Percentiles rank a stretch among this genome's conserved stretches.
These are phyloP conservation scores for Flaveria bidentis DNA, from an alignment of 129 eudicot genomes.

Conservation along the genomic window DNA sequence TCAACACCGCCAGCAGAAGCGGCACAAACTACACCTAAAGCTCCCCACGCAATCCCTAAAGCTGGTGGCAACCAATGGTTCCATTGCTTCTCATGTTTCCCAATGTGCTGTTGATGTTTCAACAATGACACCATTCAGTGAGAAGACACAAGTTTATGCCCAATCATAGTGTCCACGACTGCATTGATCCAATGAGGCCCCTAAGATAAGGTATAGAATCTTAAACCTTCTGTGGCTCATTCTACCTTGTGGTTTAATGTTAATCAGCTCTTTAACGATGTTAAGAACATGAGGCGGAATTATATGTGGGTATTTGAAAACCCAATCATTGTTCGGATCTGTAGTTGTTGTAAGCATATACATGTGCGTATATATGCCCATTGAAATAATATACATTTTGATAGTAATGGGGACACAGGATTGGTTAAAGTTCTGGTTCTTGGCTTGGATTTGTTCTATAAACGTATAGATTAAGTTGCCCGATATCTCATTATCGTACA, in stretches of 20 bases:
- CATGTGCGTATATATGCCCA: background rate
- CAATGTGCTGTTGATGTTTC: conserved; percentile 45
- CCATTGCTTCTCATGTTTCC: conserved; percentile 54
- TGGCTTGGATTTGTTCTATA: background rate
- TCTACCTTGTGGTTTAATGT: background rate
- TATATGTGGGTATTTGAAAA: conserved; percentile 10
- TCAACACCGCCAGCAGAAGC: conserved; percentile 31
- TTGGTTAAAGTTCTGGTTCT: background rate
- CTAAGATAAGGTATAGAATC: conserved; percentile 20
- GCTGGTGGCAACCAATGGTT: conserved; percentile 51
- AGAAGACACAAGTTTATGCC: conserved; percentile 21
- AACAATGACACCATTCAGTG: background rate
- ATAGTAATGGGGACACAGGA: conserved; percentile 22
- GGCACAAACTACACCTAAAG: conserved; percentile 30
- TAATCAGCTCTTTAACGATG: conserved; percentile 15
- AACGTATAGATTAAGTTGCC: background rate
- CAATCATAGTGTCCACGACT: conserved; percentile 4
- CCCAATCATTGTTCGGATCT: conserved; percentile 27
- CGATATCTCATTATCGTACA: background rate
- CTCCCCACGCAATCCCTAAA: conserved; percentile 35
- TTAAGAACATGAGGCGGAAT: conserved; percentile 17
- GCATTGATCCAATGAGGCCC: conserved; percentile 17
- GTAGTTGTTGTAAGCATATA: conserved; percentile 17
- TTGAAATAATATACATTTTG: conserved; percentile 6
- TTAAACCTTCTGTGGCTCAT: conserved; percentile 16